Evolutionary conservation across 2,329 filamentous ascomycete species (phyloP).

Genomic region (Zymoseptoria passerinii): DNA sequence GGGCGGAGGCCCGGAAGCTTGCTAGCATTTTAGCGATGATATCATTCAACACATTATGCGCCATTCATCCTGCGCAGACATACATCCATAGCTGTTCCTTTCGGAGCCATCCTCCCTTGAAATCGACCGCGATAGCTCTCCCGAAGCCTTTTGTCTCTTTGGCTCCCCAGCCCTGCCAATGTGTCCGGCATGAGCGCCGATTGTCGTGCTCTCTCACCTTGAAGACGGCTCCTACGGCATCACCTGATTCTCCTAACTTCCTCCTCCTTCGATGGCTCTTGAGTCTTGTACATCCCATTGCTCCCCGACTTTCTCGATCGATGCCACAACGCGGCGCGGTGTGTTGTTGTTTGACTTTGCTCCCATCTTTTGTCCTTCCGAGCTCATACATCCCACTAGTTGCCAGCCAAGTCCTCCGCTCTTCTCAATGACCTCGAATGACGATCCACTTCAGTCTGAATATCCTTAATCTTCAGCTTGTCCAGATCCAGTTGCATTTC

Average conservation of each 20-base stretch:
- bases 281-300: neutral
- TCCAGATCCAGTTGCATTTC: constrained; percentile 75
- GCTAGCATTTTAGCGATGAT: neutral
- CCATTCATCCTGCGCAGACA: neutral
- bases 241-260: neutral
- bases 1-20: neutral
- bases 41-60: neutral
- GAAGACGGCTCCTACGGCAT: neutral
- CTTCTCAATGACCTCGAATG: constrained; percentile 77
- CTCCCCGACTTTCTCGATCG: neutral
- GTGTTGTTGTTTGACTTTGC: neutral
- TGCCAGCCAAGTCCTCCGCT: constrained; percentile 63
- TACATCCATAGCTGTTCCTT: neutral
- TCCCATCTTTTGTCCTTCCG: neutral
- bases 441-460: constrained; percentile 81
- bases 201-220: neutral
- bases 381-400: constrained; percentile 2
- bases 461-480: constrained; percentile 73
- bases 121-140: too few species aligned
- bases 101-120: too few species aligned
- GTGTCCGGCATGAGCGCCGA: neutral
- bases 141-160: too few species aligned
- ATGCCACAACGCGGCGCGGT: neutral
- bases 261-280: neutral
- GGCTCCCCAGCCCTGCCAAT: too few species aligned